Evolutionary conservation across 2,329 filamentous ascomycete species (phyloP).

Genomic region (Colletotrichum agaves): DNA sequence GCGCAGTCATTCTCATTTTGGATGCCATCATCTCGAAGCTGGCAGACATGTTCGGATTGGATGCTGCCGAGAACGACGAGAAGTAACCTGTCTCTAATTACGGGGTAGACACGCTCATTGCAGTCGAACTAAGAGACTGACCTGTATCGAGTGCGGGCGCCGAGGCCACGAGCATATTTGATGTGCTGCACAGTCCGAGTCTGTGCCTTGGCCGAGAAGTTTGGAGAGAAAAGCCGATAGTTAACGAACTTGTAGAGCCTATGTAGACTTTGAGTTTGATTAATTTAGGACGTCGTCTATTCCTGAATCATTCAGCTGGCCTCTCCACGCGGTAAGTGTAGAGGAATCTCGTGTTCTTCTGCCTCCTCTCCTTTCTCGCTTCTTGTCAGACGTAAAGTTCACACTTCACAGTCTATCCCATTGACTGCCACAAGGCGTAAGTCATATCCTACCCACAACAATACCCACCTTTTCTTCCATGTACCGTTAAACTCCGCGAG

Average conservation of each 20-base stretch:
- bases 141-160: constrained; percentile 35
- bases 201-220: constrained; percentile 17
- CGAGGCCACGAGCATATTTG: constrained; percentile 33
- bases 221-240: constrained; percentile 25
- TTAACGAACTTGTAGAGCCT: not conserved
- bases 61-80: constrained; percentile 41
- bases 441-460: too few species aligned
- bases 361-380: too few species aligned
- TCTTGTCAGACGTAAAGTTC: too few species aligned
- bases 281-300: not conserved
- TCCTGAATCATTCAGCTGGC: too few species aligned
- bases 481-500: too few species aligned
- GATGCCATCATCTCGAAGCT: constrained; percentile 40
- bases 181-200: constrained; percentile 28
- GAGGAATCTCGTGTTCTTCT: too few species aligned
- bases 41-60: constrained; percentile 42
- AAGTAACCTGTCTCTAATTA: constrained; percentile 40
- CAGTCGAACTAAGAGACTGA: constrained; percentile 46
- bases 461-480: too few species aligned
- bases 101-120: constrained; percentile 47
- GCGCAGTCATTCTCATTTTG: constrained; percentile 7
- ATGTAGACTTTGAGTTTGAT: not conserved
- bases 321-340: too few species aligned
- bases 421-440: too few species aligned
- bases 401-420: too few species aligned